phyloP scores from a whole-genome alignment of 176 grass and related monocot genomes.

The Eleusine coracana region DNA sequence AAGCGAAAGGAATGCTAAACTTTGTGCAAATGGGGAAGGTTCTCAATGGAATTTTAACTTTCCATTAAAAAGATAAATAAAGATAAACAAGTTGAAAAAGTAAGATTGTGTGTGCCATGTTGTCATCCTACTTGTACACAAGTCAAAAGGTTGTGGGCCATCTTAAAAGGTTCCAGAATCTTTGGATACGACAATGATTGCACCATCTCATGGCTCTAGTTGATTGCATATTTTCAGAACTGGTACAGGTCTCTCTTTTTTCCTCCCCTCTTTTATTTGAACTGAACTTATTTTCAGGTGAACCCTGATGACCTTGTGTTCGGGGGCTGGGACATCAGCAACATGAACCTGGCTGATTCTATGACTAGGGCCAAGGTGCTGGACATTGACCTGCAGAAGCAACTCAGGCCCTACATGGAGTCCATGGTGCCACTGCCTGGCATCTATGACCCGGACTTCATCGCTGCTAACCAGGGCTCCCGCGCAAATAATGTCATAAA shows the following conservation, averaged over 20 bases:
- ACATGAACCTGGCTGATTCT: conserved; percentile 92
- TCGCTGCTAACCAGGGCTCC: conserved; percentile 83
- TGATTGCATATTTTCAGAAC: not conserved
- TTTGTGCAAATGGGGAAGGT: not conserved
- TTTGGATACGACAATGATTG: conserved; percentile 1
- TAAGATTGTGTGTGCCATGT: not conserved
- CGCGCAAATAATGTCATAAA: conserved; percentile 70
- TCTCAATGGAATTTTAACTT: not conserved
- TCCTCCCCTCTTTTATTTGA: not conserved
- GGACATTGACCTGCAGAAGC: conserved; percentile 98
- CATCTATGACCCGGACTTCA: conserved; percentile 88
- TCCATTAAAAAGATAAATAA: not conserved
- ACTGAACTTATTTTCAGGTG: conserved; percentile 51
- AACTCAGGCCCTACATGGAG: conserved; percentile 96
- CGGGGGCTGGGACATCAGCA: conserved; percentile 96
- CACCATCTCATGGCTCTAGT: not conserved
- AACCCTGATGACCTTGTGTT: conserved; percentile 94
- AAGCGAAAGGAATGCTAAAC: conserved; percentile 3
- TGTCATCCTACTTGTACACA: conserved; percentile 12
- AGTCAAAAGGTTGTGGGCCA: conserved; percentile 12
- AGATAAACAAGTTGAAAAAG: conserved; percentile 9
- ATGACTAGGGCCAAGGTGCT: conserved; percentile 96
- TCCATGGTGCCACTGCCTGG: conserved; percentile 87
- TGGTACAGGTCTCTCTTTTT: not conserved
- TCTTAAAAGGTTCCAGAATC: conserved; percentile 27